Evolutionary conservation across 345 rosid genomes (phyloP), one percentile per base, ranked within the genome.

Genomic region (Eucalyptus grandis): DNA sequence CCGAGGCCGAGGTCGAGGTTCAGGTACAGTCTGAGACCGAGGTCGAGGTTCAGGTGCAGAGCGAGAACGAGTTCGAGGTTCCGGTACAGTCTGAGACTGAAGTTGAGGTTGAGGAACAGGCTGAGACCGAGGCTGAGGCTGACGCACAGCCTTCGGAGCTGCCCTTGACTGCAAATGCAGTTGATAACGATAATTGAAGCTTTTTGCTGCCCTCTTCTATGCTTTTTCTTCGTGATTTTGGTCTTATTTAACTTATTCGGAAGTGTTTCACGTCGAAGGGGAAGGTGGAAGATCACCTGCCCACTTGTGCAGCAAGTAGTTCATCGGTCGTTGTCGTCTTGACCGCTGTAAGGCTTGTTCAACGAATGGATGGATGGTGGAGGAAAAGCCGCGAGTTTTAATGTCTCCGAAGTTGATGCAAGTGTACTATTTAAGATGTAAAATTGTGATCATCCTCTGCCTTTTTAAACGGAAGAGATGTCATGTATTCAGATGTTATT

Each of bases 281-380:
- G 86, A 86, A 91, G 94, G 94, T 92, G 96, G 95, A 95, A 94
- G 95, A 91, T 94, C 93, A 90, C 92, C 94, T 89, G 44, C 89
- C 90, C 92, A 40, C 47, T 12, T 40, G 85, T 40, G 47, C 44
- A 40, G 83, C 47, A 12, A 40, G 85, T 10, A 3, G 3, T 21
- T 77, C 85, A 40, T 40, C 14, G 30, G 83, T 40, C 47, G 3
- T 4, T 21, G 85, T 40, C 15, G 15, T 31, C 24, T 21, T 22
- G 47, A 40, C 46, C 44, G 21, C 46, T 19, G 82, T 72, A 34
- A 46, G 82, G 46, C 46, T 72, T 22, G 8, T 40, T 72, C 85
- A 21, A 77, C 30, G 47, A 77, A 21, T 90, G 46, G 21, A 11
- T 89, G 93, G 89, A 53, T 22, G 87, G 80, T 15, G 82, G 83